phyloP scores from a whole-genome alignment of 139 green algal species.

The Volvox africanus region DNA sequence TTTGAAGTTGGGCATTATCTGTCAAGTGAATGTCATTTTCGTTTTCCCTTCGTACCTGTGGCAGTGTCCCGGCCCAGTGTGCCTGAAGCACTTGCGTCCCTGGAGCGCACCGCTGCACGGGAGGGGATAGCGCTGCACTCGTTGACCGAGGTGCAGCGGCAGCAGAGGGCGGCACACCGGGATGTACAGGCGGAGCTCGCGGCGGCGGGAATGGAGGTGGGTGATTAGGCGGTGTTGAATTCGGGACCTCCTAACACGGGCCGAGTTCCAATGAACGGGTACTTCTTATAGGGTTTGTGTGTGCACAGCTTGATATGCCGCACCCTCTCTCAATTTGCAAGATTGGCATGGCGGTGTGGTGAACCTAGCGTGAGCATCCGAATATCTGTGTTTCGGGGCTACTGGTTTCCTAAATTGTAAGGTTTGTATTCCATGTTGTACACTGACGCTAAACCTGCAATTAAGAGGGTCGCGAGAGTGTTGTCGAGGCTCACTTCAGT shows the following conservation, averaged over 20 bases:
- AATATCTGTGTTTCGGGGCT: too few relatives aligned
- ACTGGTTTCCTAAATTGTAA: not conserved
- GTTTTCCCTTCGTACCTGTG: not conserved
- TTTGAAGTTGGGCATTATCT: too few relatives aligned
- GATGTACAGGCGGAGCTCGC: constrained; percentile 55
- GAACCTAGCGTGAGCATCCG: too few relatives aligned
- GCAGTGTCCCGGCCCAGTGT: constrained; percentile 23
- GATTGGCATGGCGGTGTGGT: too few relatives aligned
- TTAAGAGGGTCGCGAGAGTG: constrained; percentile 41
- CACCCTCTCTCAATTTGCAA: too few relatives aligned
- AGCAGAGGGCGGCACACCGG: constrained; percentile 1
- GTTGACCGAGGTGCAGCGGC: constrained; percentile 23
- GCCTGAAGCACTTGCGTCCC: constrained; percentile 25
- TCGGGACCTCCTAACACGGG: too few relatives aligned
- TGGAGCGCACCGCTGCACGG: constrained; percentile 30
- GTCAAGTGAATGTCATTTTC: too few relatives aligned
- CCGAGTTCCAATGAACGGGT: too few relatives aligned
- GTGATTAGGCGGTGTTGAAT: not conserved
- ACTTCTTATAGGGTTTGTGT: too few relatives aligned
- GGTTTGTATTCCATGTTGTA: not conserved
- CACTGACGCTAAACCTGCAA: too few relatives aligned
- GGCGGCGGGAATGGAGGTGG: constrained; percentile 45
- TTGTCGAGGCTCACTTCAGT: constrained; percentile 17
- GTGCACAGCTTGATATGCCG: too few relatives aligned
- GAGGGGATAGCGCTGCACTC: constrained; percentile 2